Conservation (phyloP, 176 grass and related monocot genomes). For the Bolboschoenus planiculmis region DNA sequence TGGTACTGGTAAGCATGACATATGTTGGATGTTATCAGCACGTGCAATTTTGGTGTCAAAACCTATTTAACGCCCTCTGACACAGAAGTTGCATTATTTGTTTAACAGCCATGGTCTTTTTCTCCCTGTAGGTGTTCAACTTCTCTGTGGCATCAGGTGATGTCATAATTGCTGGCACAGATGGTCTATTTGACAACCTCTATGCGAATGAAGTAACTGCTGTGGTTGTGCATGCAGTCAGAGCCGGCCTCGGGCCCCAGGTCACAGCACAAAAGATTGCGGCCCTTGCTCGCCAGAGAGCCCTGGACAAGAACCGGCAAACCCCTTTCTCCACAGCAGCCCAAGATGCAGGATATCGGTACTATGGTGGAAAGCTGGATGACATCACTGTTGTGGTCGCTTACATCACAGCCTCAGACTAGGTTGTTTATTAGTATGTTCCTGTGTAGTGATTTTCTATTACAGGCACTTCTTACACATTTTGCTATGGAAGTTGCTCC, state of each 20-base stretch:
- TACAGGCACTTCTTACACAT: background rate
- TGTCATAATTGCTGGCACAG: constrained; percentile 86
- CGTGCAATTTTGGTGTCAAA: too few species aligned
- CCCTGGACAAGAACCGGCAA: constrained; percentile 71
- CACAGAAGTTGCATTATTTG: background rate
- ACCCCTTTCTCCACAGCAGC: constrained; percentile 83
- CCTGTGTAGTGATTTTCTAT: background rate
- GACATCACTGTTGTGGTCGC: constrained; percentile 91
- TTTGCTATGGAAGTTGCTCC: background rate
- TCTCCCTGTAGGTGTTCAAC: constrained; percentile 49
- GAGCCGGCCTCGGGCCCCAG: constrained; percentile 57
- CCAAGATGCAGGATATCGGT: constrained; percentile 90
- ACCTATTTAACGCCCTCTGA: background rate
- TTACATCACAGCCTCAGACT: constrained; percentile 37
- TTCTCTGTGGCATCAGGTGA: constrained; percentile 61
- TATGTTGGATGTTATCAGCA: background rate
- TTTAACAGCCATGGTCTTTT: background rate
- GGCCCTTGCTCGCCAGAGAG: constrained; percentile 79
- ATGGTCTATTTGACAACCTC: constrained; percentile 91
- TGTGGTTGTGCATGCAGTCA: constrained; percentile 63
- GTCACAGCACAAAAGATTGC: constrained; percentile 84
- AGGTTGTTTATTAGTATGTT: background rate
- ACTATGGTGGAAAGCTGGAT: constrained; percentile 88
- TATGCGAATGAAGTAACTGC: constrained; percentile 80
- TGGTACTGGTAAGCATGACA: background rate